Evolutionary conservation across 306 rosid species (phyloP).

Genomic region (Quercus bicolor): DNA sequence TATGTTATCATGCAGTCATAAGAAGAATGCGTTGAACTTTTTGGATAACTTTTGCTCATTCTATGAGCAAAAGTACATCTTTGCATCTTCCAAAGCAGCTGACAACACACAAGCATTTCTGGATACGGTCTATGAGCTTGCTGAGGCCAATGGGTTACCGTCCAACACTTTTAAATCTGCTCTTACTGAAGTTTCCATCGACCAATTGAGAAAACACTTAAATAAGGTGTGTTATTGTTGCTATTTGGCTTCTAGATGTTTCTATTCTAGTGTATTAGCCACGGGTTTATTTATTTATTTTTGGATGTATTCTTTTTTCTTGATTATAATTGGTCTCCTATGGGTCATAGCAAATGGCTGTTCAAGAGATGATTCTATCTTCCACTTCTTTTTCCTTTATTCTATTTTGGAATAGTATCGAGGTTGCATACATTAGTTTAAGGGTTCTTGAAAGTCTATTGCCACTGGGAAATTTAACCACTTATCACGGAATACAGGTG

Average conservation of each 20-base stretch:
- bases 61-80: constrained; percentile 57
- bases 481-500: constrained; percentile 44
- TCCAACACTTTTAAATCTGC: constrained; percentile 55
- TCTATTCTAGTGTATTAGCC: constrained; percentile 6
- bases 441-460: background rate
- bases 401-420: background rate
- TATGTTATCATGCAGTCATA: constrained; percentile 56
- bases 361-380: background rate
- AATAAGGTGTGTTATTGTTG: constrained; percentile 52
- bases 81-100: constrained; percentile 38
- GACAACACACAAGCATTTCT: constrained; percentile 49
- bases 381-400: background rate
- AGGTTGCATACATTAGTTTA: background rate
- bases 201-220: constrained; percentile 48
- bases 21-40: constrained; percentile 60
- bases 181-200: constrained; percentile 51
- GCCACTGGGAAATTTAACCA: background rate
- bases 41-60: constrained; percentile 69
- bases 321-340: background rate
- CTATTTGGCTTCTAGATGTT: background rate
- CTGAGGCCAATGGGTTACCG: constrained; percentile 71
- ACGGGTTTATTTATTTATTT: background rate
- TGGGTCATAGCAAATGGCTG: background rate
- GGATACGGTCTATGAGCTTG: constrained; percentile 69
- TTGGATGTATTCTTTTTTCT: constrained; percentile 10